Percentiles rank a stretch among this genome's conserved stretches.
These are phyloP conservation scores for Pichia sp. DNA, from an alignment of 1,139 yeast genomes.

Conservation along the genomic window DNA sequence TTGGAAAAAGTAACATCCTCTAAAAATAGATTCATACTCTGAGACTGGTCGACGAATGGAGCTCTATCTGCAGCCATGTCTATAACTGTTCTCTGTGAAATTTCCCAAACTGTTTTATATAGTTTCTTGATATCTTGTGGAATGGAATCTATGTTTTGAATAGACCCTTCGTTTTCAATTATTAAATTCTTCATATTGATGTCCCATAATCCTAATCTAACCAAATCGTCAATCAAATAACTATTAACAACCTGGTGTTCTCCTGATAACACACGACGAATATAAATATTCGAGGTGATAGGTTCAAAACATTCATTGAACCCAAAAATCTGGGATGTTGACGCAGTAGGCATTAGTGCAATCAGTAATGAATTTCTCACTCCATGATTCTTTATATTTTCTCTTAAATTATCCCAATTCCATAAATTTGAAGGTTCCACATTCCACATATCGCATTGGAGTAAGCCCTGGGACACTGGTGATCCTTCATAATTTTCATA, in stretches of 20 bases:
- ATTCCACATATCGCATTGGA: constrained; percentile 57
- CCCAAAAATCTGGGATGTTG: constrained; percentile 62
- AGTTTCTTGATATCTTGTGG: constrained; percentile 76
- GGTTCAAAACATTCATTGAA: constrained; percentile 62
- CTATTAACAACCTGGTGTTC: constrained; percentile 59
- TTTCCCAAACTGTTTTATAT: constrained; percentile 97
- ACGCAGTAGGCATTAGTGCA: constrained; percentile 65
- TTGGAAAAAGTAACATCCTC: constrained; percentile 90
- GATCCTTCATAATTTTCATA: constrained; percentile 52
- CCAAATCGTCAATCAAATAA: constrained; percentile 49
- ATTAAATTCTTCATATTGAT: constrained; percentile 72
- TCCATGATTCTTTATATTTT: constrained; percentile 42
- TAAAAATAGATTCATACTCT: constrained; percentile 84
- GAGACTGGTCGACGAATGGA: constrained; percentile 93
- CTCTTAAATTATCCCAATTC: constrained; percentile 51
- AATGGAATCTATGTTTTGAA: constrained; percentile 72
- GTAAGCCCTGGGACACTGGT: constrained; percentile 53
- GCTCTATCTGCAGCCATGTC: constrained; percentile 97
- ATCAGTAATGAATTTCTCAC: constrained; percentile 54
- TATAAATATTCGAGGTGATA: constrained; percentile 54
- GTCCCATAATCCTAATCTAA: constrained; percentile 51
- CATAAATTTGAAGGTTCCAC: constrained; percentile 49
- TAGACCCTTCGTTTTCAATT: constrained; percentile 80
- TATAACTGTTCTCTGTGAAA: constrained; percentile 81
- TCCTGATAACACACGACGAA: constrained; percentile 56